These are phyloP conservation scores for Vachellia collinsii DNA, from an alignment of 306 rosid species.

Conservation along the genomic window DNA sequence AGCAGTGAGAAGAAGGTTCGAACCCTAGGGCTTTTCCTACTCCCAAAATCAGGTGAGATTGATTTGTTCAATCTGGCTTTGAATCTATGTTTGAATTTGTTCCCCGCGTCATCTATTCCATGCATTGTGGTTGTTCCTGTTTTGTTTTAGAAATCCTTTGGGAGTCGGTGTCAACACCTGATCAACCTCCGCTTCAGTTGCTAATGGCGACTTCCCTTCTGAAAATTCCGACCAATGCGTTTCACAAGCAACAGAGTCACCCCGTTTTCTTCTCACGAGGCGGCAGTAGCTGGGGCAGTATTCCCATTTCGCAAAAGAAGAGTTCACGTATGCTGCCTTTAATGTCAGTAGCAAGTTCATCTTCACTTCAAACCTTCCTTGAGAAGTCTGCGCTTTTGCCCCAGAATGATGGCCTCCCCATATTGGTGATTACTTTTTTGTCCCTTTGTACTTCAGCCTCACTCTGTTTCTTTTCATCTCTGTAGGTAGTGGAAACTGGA, in stretches of 20 bases:
- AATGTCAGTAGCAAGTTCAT: constrained; percentile 43
- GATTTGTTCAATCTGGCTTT: background rate
- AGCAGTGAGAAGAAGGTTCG: background rate
- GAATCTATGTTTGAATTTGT: background rate
- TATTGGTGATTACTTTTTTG: constrained; percentile 44
- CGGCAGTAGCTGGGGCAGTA: background rate
- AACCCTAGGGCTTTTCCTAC: background rate
- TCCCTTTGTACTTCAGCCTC: background rate
- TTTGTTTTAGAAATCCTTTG: background rate
- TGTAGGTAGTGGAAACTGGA: background rate
- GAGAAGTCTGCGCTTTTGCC: constrained; percentile 37
- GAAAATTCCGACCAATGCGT: constrained; percentile 24
- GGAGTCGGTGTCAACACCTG: constrained; percentile 6
- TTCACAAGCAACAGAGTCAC: constrained; percentile 35
- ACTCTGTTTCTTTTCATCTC: background rate
- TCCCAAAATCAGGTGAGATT: background rate
- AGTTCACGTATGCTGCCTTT: constrained; percentile 27
- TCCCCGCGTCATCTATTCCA: background rate
- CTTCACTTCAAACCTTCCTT: constrained; percentile 45
- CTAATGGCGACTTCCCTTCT: constrained; percentile 42
- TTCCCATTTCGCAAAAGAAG: constrained; percentile 31
- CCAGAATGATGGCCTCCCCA: constrained; percentile 35
- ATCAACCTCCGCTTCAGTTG: constrained; percentile 5
- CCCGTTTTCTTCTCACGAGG: constrained; percentile 32
- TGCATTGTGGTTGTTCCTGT: background rate